Evolutionary conservation across 2,329 filamentous ascomycete genomes (phyloP), one percentile per base, ranked within the genome.

Genomic region (Lachnellula cervina): DNA sequence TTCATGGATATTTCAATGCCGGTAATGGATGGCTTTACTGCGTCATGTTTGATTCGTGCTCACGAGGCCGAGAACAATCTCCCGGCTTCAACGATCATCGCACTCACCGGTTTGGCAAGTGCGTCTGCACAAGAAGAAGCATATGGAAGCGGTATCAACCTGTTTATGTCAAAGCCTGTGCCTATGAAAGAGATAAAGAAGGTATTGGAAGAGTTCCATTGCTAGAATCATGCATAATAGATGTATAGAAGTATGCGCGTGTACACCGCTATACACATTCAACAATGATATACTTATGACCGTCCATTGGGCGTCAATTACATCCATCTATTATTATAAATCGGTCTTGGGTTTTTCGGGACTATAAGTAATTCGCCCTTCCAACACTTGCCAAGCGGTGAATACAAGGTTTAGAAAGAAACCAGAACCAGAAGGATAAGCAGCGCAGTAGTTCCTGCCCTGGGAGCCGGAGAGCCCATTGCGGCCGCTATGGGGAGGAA

Each of bases 1-100:
- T 71, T 80, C 32, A 80, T 80, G 76, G 80, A 81, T 57, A 73
- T 81, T 6, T 75, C 74, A 51, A 82, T 82, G 80, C 80, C 79
- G 0, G 71, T 79, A 9, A 77, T 81, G 70, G 74, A 81, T 57
- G 76, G 77, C 0, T 66, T 79, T n/a, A 73, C 75, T 48, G 71
- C 76, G 0, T 80, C 78, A 28, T 69, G 72, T 3, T 67, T 69
- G 40, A 80, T 82, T 23, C 72, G 79, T 4, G 70, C 44, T 17
- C 21, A 28, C 44, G 44, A 47, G 23, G 72, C 5, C 69, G 75
- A 19, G 78, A 81, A 61, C 81, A 48, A 7, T 32, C 40, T 23
- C 16, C 28, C 35, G 11, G 14, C 11, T n/a, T 37, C n/a, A 23
- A 34, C 21, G 37, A 51, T 82, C 42, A 76, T 81, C 42, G 79